Percentiles rank a stretch among this genome's conserved stretches.
These are phyloP conservation scores for Saccharomycopsis sp. DNA, from an alignment of 805 yeast genomes.

Conservation along the genomic window DNA sequence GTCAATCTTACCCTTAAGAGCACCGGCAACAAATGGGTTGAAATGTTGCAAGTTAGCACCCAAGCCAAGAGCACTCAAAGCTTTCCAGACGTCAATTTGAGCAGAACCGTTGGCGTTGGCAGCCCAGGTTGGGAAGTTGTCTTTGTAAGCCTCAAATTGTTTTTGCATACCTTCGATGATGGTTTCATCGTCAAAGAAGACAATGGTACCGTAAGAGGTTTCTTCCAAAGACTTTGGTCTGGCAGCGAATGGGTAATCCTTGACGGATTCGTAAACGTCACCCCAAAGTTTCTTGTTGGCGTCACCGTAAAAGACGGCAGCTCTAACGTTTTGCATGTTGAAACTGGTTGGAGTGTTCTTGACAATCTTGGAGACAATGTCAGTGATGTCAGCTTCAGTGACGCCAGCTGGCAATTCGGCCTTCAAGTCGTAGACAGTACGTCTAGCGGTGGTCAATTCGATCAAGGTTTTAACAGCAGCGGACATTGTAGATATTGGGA, in stretches of 20 bases:
- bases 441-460: slow-evolving; percentile 20
- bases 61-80: slow-evolving; percentile 35
- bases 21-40: slow-evolving; percentile 36
- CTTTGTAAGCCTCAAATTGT: slow-evolving; percentile 35
- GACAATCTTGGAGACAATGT: slow-evolving; percentile 35
- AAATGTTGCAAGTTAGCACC: slow-evolving; percentile 49
- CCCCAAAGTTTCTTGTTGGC: slow-evolving; percentile 40
- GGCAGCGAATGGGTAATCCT: slow-evolving; percentile 28
- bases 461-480: slow-evolving; percentile 7
- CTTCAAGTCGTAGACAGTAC: slow-evolving; percentile 39
- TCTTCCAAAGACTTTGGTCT: slow-evolving; percentile 37
- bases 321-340: slow-evolving; percentile 44
- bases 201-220: slow-evolving; percentile 41
- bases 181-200: slow-evolving; percentile 38
- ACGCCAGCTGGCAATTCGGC: slow-evolving; percentile 37
- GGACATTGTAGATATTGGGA: slow-evolving; percentile 3
- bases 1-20: slow-evolving; percentile 31
- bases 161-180: slow-evolving; percentile 34
- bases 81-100: slow-evolving; percentile 43
- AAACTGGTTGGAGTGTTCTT: slow-evolving; percentile 43
- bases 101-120: slow-evolving; percentile 41
- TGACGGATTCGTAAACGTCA: slow-evolving; percentile 31
- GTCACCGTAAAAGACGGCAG: slow-evolving; percentile 38
- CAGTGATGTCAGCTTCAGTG: slow-evolving; percentile 32
- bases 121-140: slow-evolving; percentile 40